Evolutionary conservation across 1,284 basidiomycete genomes (phyloP).

Genomic region (Neolentinus lepideus): DNA sequence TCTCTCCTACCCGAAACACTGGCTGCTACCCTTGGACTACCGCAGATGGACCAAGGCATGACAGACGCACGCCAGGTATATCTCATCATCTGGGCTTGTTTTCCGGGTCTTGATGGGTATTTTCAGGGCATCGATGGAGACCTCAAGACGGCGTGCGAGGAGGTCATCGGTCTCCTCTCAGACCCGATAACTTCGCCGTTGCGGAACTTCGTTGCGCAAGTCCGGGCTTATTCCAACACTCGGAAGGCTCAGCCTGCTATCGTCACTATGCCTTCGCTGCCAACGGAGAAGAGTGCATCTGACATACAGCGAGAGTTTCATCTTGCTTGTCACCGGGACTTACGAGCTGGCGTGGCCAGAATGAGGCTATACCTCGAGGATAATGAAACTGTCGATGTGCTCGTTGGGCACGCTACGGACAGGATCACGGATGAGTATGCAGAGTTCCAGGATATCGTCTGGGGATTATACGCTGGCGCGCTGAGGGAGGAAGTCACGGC

Average conservation of each 20-base stretch:
- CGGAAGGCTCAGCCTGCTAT: conserved; percentile 11
- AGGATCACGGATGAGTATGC: conserved; percentile 70
- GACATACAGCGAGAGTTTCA: conserved; percentile 48
- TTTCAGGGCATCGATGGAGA: conserved; percentile 76
- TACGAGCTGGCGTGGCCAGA: conserved; percentile 45
- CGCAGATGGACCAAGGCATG: conserved; percentile 46
- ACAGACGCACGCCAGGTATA: conserved; percentile 60
- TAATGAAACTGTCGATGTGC: conserved; percentile 65
- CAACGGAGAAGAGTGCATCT: conserved; percentile 39
- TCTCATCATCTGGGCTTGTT: conserved; percentile 7
- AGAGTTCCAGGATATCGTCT: conserved; percentile 50
- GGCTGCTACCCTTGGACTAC: conserved; percentile 59
- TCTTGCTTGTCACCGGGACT: conserved; percentile 41
- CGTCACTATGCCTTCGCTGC: conserved; percentile 7
- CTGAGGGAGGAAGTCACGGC: conserved; percentile 27
- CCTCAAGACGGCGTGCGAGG: conserved; percentile 77
- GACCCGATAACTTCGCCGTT: conserved; percentile 45
- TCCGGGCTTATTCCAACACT: conserved; percentile 24
- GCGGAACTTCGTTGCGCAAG: conserved; percentile 51
- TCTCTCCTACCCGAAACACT: conserved; percentile 64
- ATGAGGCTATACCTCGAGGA: conserved; percentile 76
- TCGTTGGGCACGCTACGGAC: conserved; percentile 71
- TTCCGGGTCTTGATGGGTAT: conserved; percentile 3
- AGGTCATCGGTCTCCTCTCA: conserved; percentile 64
- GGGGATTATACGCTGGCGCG: conserved; percentile 31